phyloP scores from a whole-genome alignment of 2,329 filamentous ascomycete genomes.

The Fusarium fracticaudum region DNA sequence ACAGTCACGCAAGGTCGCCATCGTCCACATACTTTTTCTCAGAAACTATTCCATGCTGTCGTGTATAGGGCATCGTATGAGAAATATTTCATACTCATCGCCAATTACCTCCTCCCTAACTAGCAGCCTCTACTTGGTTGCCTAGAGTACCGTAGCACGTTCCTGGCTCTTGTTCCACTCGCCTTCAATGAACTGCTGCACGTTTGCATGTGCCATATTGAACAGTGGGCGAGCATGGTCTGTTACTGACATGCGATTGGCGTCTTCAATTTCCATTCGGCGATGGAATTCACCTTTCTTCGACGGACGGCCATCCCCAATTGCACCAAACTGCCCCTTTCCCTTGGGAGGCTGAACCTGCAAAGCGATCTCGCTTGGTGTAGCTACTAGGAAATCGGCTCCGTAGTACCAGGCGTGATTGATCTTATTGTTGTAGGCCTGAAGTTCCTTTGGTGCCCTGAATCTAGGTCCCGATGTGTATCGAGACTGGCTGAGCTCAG shows the following conservation, averaged over 20 bases:
- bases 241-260: slow-evolving; percentile 48
- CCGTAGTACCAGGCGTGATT: slow-evolving; percentile 54
- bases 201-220: slow-evolving; percentile 51
- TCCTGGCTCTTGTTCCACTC: slow-evolving; percentile 12
- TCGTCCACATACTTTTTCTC: slow-evolving; percentile 12
- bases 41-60: slow-evolving; percentile 21
- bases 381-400: slow-evolving; percentile 48
- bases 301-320: slow-evolving; percentile 49
- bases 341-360: slow-evolving; percentile 45
- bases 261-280: slow-evolving; percentile 50
- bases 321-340: slow-evolving; percentile 48
- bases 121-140: slow-evolving; percentile 13
- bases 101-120: slow-evolving; percentile 30
- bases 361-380: slow-evolving; percentile 40
- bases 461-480: slow-evolving; percentile 32
- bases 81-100: slow-evolving; percentile 21
- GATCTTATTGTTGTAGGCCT: slow-evolving; percentile 43
- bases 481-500: not conserved
- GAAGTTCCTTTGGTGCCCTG: slow-evolving; percentile 37
- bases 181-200: slow-evolving; percentile 39
- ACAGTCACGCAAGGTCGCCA: slow-evolving; percentile 19
- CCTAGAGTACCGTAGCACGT: not conserved
- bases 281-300: slow-evolving; percentile 40
- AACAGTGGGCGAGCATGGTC: slow-evolving; percentile 56
- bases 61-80: slow-evolving; percentile 4